Percentiles rank a stretch among this genome's conserved stretches.
Conservation (phyloP, 768 basidiomycete species). For the Phanerodontia chrysosporium region DNA sequence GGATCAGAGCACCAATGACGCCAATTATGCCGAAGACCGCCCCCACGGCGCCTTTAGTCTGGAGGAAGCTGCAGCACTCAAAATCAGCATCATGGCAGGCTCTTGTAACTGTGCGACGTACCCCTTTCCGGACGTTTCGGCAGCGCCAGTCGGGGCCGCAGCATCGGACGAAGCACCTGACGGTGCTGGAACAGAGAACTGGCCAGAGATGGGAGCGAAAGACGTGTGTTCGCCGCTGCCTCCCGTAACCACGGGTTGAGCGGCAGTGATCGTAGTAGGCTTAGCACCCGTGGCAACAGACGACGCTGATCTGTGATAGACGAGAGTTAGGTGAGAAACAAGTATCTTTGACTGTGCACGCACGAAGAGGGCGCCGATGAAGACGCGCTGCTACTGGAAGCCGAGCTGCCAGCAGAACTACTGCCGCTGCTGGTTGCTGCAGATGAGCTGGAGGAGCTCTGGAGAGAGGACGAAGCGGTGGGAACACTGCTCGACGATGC, state of each 20-base stretch:
- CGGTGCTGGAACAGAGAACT: background rate
- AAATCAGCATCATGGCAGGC: background rate
- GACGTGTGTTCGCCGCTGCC: background rate
- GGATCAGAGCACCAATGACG: conserved; percentile 29
- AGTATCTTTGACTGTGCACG: background rate
- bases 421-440: background rate
- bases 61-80: conserved; percentile 49
- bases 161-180: conserved; percentile 1
- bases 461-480: background rate
- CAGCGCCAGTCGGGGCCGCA: conserved; percentile 5
- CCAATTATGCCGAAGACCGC: conserved; percentile 41
- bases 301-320: background rate
- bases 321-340: background rate
- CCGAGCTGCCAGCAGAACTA: background rate
- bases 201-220: background rate
- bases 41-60: conserved; percentile 42
- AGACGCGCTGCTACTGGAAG: background rate
- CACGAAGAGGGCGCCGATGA: background rate
- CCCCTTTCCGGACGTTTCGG: background rate
- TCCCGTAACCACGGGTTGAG: conserved; percentile 5
- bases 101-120: background rate
- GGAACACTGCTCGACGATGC: background rate
- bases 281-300: background rate
- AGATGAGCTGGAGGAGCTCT: conserved; percentile 13
- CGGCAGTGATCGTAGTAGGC: background rate